A percentile compares a stretch with the other conserved stretches of the same genome.
These are phyloP conservation scores for Pseudisothecium myosuroides DNA, from an alignment of 225 moss, liverwort and hornwort species.

Conservation along the genomic window DNA sequence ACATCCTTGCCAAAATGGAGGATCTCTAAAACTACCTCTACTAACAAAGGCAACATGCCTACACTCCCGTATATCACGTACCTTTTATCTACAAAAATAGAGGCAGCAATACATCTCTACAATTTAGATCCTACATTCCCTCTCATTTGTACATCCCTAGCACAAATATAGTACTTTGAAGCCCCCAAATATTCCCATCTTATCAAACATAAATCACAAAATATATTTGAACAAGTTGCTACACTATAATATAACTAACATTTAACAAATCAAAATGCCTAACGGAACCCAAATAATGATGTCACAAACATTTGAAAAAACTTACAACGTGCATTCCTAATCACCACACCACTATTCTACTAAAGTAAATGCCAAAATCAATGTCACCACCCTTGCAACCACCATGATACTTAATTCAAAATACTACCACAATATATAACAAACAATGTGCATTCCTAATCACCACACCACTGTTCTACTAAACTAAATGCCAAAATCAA, in stretches of 20 bases:
- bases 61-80: not conserved
- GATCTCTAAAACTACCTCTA: not conserved
- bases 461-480: no score
- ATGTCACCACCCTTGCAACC: not conserved
- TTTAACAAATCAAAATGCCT: not conserved
- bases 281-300: fast-evolving
- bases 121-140: not conserved
- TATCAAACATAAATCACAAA: not conserved
- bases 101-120: not conserved
- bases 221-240: not conserved
- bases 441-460: no score
- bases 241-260: not conserved
- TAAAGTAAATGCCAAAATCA: not conserved
- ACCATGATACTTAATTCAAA: not conserved
- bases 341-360: not conserved
- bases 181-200: not conserved
- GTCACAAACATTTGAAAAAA: not conserved
- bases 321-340: not conserved
- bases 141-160: not conserved
- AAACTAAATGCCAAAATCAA: no score
- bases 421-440: no score
- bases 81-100: not conserved
- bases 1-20: fast-evolving
- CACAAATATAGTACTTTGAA: not conserved
- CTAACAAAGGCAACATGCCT: not conserved